Evolutionary conservation across 805 yeast species (phyloP).

Genomic region (Hanseniaspora taiwanica): DNA sequence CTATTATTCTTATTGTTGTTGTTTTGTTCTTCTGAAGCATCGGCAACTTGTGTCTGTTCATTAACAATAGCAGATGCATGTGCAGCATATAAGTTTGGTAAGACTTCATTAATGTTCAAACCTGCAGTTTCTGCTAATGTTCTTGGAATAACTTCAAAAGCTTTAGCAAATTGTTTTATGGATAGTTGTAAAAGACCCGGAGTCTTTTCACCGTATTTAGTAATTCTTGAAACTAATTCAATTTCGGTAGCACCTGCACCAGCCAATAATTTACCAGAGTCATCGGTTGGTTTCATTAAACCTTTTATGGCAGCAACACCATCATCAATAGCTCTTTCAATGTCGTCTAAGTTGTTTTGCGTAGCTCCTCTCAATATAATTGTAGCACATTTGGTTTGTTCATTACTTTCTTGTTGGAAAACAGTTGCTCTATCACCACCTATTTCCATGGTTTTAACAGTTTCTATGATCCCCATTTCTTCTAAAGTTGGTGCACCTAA

Average conservation of each 20-base stretch:
- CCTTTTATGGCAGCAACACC: conserved; percentile 91
- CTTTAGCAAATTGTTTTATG: conserved; percentile 84
- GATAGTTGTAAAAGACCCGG: conserved; percentile 90
- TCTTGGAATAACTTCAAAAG: conserved; percentile 89
- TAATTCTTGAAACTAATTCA: conserved; percentile 67
- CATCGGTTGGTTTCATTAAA: conserved; percentile 47
- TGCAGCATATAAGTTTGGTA: conserved; percentile 80
- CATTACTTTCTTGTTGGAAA: conserved; percentile 60
- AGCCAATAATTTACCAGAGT: conserved; percentile 66
- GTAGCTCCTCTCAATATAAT: conserved; percentile 95
- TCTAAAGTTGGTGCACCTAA: conserved; percentile 92
- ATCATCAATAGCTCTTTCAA: conserved; percentile 95
- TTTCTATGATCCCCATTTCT: conserved; percentile 79
- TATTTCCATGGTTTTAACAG: conserved; percentile 83
- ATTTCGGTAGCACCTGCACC: conserved; percentile 97
- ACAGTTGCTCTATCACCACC: conserved; percentile 97
- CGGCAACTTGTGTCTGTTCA: conserved; percentile 9
- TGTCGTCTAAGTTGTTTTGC: conserved; percentile 81
- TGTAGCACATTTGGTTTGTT: conserved; percentile 71
- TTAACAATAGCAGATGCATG: conserved; percentile 38
- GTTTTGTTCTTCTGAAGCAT: conserved; percentile 14
- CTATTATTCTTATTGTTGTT: conserved; percentile 4
- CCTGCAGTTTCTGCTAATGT: conserved; percentile 92
- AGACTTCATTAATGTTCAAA: conserved; percentile 75
- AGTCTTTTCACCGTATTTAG: conserved; percentile 81